Base-by-base conservation (phyloP, 768 basidiomycete species). In the Lactarius trivialis region DNA sequence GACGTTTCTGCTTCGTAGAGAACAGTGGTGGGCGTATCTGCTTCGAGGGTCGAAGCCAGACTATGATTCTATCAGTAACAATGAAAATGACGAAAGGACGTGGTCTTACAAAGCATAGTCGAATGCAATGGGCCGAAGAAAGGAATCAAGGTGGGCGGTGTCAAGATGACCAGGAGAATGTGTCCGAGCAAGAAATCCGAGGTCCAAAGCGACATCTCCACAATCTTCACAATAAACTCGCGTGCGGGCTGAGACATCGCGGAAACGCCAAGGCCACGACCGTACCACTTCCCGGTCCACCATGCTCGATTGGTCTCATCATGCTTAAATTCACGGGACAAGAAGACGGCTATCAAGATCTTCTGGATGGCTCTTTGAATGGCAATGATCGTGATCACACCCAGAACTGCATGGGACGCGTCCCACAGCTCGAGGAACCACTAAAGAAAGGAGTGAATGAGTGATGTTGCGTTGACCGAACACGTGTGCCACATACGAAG, bases 281-380 rank as follows among this genome's bases (percentile, higher is more conserved):
- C 95, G 73, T 94, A 96, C 97, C 97, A 98, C 71, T 86, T 81
- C 52, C 94, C 95, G 34, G 95, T 96, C 97, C 97, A 99, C 96
- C 96, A 99, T 7, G 95, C 95, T 30, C 93, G 82, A 76, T 98
- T 98, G 37, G 93, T 95, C 76, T 98, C 95, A 72, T 99, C 97
- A 72, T 98, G 94, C 78, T 99, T 99, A 83, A 97, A 97, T 75
- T 99, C 97, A 65, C 97, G 89, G 43, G 94, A 89, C 39, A 98
- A 78, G 83, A 95, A 93, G 64, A 96, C 88, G 0, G 95, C 80
- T 70, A 99, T 98, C 60, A 97, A 78, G 62, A 93, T 80, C 80
- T 98, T 98, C 83, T 95, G 88, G 63, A 98, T 76, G 19, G 90
- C 90, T 55, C 97, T 85, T 72, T 98, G 94, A 60, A 98, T 91